Base-by-base conservation (phyloP, 768 basidiomycete genomes). In the Suillus americanus region DNA sequence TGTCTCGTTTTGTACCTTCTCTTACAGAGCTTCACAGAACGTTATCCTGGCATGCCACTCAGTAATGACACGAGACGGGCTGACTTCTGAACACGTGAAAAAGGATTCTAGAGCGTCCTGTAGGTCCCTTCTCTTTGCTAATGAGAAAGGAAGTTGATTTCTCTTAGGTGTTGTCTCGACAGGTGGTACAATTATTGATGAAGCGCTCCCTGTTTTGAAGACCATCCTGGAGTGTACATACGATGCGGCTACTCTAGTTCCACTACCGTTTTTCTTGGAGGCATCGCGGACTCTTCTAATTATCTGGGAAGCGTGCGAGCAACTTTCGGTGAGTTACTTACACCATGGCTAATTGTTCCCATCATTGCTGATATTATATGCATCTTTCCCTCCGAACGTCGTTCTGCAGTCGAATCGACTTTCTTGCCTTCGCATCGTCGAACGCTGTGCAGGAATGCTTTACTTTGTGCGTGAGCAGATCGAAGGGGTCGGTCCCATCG, bases 371-470 rank as follows among this genome's bases (percentile, higher is more conserved):
- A 54, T 13, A 37, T 54, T 10, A 7, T 12, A 54, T 33, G 20
- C 30, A 20, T 6, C 8, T 2, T 43, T 60, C 5, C 10, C 62
- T 13, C 25, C 35, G 6, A 37, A 46, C 46, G 12, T 6, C 9
- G 20, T 23, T 46, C 20, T 33, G 23, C 33, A 92, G 91, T 85
- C 84, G 69, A 91, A 92, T 66, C 80, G 88, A 14, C 77, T 88
- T 20, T 83, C 85, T 1, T 90, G 89, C 68, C 79, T 92, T 38
- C 86, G 89, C 10, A 80, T 93, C 8, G 89, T 89, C 0, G 86
- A 90, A 69, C 85, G 89, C 30, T 91, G 90, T 66, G 91, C 91
- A 0, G 84, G 85, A 16, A 83, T 89, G n/a, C 80, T 92, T 3
- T 74, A 87, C n/a, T 82, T 84, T 16, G 82, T 92, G 7, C 81